Evolutionary conservation across 2,329 filamentous ascomycete genomes (phyloP).

Genomic region (Apiospora saccharicola): DNA sequence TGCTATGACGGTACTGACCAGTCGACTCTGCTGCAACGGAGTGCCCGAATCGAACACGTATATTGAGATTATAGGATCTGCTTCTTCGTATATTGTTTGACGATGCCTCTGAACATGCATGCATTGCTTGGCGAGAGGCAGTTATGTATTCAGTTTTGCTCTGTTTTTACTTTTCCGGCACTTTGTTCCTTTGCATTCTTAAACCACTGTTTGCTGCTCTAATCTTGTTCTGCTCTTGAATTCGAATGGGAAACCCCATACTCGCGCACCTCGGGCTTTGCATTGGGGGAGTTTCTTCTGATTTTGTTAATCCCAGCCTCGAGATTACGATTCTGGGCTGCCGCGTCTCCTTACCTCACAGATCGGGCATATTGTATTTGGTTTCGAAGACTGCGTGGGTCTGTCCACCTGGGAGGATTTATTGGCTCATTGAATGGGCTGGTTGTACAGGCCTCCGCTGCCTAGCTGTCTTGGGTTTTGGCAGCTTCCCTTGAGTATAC

Average conservation of each 20-base stretch:
- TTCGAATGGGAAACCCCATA: conserved; percentile 27
- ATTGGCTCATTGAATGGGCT: conserved; percentile 24
- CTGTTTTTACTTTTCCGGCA: neutral
- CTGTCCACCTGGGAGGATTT: neutral
- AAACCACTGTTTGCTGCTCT: neutral
- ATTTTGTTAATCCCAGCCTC: neutral
- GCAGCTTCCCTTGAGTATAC: conserved; percentile 7
- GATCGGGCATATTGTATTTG: conserved; percentile 18
- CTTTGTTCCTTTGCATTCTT: conserved; percentile 3
- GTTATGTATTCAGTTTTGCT: neutral
- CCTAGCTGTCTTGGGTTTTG: neutral
- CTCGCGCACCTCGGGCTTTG: conserved; percentile 32
- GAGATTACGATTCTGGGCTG: neutral
- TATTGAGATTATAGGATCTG: conserved; percentile 14
- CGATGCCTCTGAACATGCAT: conserved; percentile 10
- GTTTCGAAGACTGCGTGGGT: neutral
- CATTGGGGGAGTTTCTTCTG: conserved; percentile 38
- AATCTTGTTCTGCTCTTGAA: conserved; percentile 20
- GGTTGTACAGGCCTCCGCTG: neutral
- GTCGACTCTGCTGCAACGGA: neutral
- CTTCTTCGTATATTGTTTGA: conserved; percentile 17
- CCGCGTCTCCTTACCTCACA: conserved; percentile 10
- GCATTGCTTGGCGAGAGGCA: conserved; percentile 21
- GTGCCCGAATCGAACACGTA: neutral
- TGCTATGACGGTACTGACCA: neutral